phyloP scores from a whole-genome alignment of 169 alveolate species.

The Plasmodium knowlesi region DNA sequence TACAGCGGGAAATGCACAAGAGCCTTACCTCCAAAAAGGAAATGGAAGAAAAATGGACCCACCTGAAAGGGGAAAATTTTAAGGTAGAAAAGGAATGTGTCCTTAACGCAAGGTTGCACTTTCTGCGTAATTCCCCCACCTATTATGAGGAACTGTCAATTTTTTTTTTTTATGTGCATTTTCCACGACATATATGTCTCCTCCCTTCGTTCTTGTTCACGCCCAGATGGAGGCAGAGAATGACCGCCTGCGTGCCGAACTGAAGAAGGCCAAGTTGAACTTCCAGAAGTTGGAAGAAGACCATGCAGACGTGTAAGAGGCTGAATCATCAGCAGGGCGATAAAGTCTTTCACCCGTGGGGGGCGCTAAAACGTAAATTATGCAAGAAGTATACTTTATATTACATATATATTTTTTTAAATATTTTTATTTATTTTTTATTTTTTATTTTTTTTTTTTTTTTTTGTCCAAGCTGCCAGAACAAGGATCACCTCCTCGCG shows the following conservation, averaged over 20 bases:
- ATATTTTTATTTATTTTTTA: no score
- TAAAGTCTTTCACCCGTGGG: not conserved
- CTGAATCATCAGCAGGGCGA: not conserved
- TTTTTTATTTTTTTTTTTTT: not conserved
- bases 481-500: slow-evolving; percentile 18
- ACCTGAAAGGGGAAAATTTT: not conserved
- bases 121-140: no score
- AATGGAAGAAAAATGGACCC: slow-evolving; percentile 4
- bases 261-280: slow-evolving; percentile 22
- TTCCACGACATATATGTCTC: not conserved
- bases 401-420: no score
- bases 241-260: slow-evolving; percentile 21
- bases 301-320: slow-evolving; percentile 25
- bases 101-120: not conserved
- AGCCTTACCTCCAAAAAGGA: slow-evolving; percentile 11
- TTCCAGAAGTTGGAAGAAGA: slow-evolving; percentile 5
- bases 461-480: slow-evolving; percentile 1
- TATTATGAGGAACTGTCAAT: no score
- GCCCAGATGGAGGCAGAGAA: slow-evolving; percentile 28
- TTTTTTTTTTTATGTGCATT: not conserved
- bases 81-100: slow-evolving; percentile 16
- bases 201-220: not conserved
- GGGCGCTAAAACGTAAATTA: not conserved
- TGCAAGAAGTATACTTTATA: no score
- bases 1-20: slow-evolving; percentile 8